Conservation (phyloP, 1,284 basidiomycete species). For the Ustilago xerochloae region DNA sequence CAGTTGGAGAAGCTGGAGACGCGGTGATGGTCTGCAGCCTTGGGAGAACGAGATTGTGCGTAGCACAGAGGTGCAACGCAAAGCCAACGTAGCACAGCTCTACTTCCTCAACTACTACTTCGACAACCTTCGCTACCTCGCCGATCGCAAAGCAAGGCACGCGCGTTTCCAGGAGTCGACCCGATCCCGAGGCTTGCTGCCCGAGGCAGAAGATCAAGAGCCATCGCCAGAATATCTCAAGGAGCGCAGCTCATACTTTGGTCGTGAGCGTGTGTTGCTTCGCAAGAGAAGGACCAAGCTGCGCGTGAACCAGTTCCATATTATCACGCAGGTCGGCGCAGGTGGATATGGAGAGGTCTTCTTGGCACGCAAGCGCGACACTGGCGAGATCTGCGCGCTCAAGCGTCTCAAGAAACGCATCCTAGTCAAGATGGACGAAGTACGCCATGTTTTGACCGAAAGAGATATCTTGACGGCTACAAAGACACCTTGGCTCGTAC, state of each 20-base stretch:
- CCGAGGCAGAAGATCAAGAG: slow-evolving; percentile 79
- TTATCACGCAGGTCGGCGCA: slow-evolving; percentile 67
- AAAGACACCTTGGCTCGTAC: slow-evolving; percentile 65
- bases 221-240: slow-evolving; percentile 75
- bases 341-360: slow-evolving; percentile 68
- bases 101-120: slow-evolving; percentile 69
- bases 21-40: slow-evolving; percentile 59
- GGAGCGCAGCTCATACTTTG: slow-evolving; percentile 58
- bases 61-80: slow-evolving; percentile 62
- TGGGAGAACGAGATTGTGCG: slow-evolving; percentile 64
- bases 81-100: slow-evolving; percentile 67
- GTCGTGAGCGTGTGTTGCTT: slow-evolving; percentile 62
- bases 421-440: slow-evolving; percentile 68
- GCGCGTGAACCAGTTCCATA: slow-evolving; percentile 66
- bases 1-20: slow-evolving; percentile 58
- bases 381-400: slow-evolving; percentile 67
- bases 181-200: slow-evolving; percentile 36
- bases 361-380: slow-evolving; percentile 65
- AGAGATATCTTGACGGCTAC: slow-evolving; percentile 67
- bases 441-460: slow-evolving; percentile 67
- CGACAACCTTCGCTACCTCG: slow-evolving; percentile 64
- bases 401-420: slow-evolving; percentile 66
- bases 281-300: slow-evolving; percentile 65
- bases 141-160: slow-evolving; percentile 68
- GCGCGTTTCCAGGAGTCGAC: slow-evolving; percentile 78